Conservation (phyloP, 768 basidiomycete genomes). For the Podaxis sp. region DNA sequence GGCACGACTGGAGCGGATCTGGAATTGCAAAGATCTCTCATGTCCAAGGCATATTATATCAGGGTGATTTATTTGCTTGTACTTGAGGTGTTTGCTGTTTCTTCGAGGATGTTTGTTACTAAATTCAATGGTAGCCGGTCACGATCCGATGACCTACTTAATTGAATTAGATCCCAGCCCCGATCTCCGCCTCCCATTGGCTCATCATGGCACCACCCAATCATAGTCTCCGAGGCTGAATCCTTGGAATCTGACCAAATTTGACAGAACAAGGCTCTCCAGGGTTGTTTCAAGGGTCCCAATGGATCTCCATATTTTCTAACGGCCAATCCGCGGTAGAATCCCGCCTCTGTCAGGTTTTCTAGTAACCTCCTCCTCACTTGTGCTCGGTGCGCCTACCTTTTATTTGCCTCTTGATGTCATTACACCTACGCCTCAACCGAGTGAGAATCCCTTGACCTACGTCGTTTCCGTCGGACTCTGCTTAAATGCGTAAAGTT, state of each 20-base stretch:
- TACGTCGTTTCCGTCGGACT: no score
- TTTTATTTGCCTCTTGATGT: not conserved
- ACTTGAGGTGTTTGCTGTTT: conserved; percentile 21
- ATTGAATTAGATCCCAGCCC: not conserved
- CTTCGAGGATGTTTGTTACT: conserved; percentile 31
- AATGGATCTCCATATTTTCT: not conserved
- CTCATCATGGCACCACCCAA: conserved; percentile 4
- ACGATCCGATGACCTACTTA: conserved; percentile 10
- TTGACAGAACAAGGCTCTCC: not conserved
- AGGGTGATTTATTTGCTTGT: conserved; percentile 22
- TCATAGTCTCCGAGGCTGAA: not conserved
- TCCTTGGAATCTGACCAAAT: conserved; percentile 8
- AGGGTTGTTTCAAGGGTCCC: conserved; percentile 4
- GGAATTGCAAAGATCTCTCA: conserved; percentile 34
- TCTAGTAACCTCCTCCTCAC: not conserved
- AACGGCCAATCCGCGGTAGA: not conserved
- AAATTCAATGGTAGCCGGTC: conserved; percentile 28
- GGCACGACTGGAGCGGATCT: conserved; percentile 44
- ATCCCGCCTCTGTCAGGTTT: not conserved
- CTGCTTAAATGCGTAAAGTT: no score
- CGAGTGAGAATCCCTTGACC: no score
- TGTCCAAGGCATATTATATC: conserved; percentile 18
- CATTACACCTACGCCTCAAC: no score
- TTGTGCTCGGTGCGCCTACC: not conserved
- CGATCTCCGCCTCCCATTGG: conserved; percentile 1